Conservation (phyloP, 257 asterid species). For the Nicotiana noctiflora region DNA sequence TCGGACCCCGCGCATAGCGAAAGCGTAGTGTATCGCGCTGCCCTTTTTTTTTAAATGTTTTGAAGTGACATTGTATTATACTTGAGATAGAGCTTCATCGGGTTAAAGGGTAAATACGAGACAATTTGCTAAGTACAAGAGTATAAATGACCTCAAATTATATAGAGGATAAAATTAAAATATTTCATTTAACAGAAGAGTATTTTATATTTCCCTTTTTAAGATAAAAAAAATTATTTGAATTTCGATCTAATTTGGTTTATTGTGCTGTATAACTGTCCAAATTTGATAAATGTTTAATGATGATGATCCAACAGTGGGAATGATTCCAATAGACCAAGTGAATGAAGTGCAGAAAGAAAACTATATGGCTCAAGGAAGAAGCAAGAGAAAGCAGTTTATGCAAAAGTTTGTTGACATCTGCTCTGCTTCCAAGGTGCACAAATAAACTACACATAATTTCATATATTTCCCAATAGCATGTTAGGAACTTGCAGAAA, state of each 20-base stretch:
- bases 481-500: too few species aligned
- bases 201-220: not conserved
- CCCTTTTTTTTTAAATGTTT: too few species aligned
- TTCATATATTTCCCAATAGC: too few species aligned
- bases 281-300: too few species aligned
- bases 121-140: not conserved
- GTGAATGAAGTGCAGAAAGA: slow-evolving; percentile 56
- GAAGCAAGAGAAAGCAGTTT: slow-evolving; percentile 43
- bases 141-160: not conserved
- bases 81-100: too few species aligned
- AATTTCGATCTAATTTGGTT: not conserved
- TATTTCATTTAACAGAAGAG: not conserved
- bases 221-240: too few species aligned
- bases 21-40: too few species aligned
- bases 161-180: not conserved
- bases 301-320: slow-evolving; percentile 41
- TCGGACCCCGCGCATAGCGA: too few species aligned
- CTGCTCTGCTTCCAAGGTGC: slow-evolving; percentile 51
- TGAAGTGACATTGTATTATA: too few species aligned
- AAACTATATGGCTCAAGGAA: slow-evolving; percentile 37
- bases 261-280: not conserved
- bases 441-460: not conserved
- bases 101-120: not conserved
- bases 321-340: slow-evolving; percentile 50
- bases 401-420: slow-evolving; percentile 44